phyloP scores from a whole-genome alignment of 2,329 filamentous ascomycete species.

The Talaromyces sp. region DNA sequence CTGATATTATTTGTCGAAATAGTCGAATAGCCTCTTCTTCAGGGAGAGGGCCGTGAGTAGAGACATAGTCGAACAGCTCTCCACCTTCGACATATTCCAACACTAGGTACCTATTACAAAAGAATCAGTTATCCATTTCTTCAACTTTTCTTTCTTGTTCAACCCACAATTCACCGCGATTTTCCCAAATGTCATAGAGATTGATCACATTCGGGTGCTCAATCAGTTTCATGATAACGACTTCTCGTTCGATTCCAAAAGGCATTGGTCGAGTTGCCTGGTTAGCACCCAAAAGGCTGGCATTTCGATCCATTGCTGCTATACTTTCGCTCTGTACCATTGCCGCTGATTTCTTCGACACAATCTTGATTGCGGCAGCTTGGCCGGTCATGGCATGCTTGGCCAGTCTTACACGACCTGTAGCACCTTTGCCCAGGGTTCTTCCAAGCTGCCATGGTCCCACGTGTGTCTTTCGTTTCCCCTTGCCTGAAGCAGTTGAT shows the following conservation, averaged over 20 bases:
- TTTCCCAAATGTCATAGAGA: constrained; percentile 97
- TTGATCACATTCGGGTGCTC: constrained; percentile 93
- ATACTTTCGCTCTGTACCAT: constrained; percentile 82
- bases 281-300: constrained; percentile 49
- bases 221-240: constrained; percentile 94
- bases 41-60: constrained; percentile 62
- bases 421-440: constrained; percentile 84
- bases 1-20: constrained; percentile 90
- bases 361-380: constrained; percentile 89
- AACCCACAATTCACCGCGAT: constrained; percentile 82
- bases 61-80: constrained; percentile 85
- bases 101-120: constrained; percentile 71
- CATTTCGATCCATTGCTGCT: constrained; percentile 72
- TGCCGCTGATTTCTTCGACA: constrained; percentile 74
- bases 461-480: constrained; percentile 66
- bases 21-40: constrained; percentile 79
- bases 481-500: constrained; percentile 51
- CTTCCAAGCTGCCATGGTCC: constrained; percentile 91
- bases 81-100: constrained; percentile 84
- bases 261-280: constrained; percentile 69
- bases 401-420: constrained; percentile 79
- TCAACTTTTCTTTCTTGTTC: background rate
- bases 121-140: background rate
- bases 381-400: constrained; percentile 74
- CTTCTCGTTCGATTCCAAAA: constrained; percentile 85